These are phyloP conservation scores for Leucosporidium scottii DNA, from an alignment of 768 basidiomycete genomes.

Conservation along the genomic window DNA sequence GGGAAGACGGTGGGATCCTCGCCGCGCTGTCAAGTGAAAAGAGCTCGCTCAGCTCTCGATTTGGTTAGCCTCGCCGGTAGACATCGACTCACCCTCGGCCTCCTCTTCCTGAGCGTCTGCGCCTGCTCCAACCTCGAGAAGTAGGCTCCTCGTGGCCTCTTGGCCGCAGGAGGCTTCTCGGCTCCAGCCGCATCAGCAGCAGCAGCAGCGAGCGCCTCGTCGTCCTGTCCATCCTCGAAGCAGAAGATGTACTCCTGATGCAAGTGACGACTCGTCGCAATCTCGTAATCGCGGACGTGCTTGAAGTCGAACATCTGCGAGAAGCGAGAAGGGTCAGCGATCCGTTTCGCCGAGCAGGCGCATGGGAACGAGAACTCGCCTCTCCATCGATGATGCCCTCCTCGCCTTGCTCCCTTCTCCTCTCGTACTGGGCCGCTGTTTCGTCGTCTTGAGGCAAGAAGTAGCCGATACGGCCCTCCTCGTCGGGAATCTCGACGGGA, in stretches of 20 bases:
- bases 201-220: constrained; percentile 6
- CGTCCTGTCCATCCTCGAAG: constrained; percentile 20
- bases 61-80: not conserved
- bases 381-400: constrained; percentile 11
- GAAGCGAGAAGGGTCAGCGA: not conserved
- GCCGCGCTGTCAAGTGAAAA: constrained; percentile 3
- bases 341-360: not conserved
- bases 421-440: constrained; percentile 15
- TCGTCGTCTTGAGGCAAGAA: constrained; percentile 32
- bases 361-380: not conserved
- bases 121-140: constrained; percentile 9
- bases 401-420: not conserved
- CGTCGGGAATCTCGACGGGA: constrained; percentile 10
- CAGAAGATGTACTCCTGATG: constrained; percentile 25
- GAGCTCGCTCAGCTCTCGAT: not conserved
- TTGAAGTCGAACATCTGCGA: constrained; percentile 28
- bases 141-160: constrained; percentile 29
- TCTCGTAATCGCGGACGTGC: constrained; percentile 32
- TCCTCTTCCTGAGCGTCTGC: constrained; percentile 20
- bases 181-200: constrained; percentile 12
- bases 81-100: constrained; percentile 24
- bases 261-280: constrained; percentile 3
- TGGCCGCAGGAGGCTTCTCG: not conserved
- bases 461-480: constrained; percentile 27
- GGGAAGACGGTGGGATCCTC: constrained; percentile 17